Percentiles rank a stretch among this genome's conserved stretches.
Conservation (phyloP, 345 rosid genomes). For the Melastoma malabathricum region DNA sequence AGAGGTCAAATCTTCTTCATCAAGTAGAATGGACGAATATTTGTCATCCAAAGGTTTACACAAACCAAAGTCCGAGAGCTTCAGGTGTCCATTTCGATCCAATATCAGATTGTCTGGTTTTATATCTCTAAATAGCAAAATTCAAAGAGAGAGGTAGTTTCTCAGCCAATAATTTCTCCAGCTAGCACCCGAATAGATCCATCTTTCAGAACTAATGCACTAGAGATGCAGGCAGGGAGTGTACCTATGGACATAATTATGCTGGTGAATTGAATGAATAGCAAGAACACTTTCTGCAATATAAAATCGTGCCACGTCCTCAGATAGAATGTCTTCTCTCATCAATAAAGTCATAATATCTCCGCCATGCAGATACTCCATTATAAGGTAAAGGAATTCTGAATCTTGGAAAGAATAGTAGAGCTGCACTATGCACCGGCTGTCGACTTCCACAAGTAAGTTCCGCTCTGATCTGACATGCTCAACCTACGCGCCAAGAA, state of each 20-base stretch:
- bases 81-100: constrained; percentile 88
- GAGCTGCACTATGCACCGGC: constrained; percentile 83
- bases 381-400: constrained; percentile 81
- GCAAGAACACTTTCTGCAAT: constrained; percentile 85
- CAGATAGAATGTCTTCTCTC: constrained; percentile 93
- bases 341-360: constrained; percentile 97
- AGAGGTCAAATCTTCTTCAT: constrained; percentile 48
- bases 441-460: constrained; percentile 94
- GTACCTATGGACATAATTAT: constrained; percentile 75
- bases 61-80: constrained; percentile 98
- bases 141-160: constrained; percentile 10
- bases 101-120: constrained; percentile 94
- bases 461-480: constrained; percentile 98
- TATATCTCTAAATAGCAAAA: constrained; percentile 61
- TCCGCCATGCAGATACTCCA: constrained; percentile 98
- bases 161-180: background rate
- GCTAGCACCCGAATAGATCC: background rate
- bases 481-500: constrained; percentile 53
- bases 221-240: background rate
- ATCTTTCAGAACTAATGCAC: background rate
- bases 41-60: constrained; percentile 94
- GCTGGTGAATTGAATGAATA: constrained; percentile 77
- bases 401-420: constrained; percentile 98
- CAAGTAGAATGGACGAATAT: constrained; percentile 68
- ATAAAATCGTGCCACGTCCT: constrained; percentile 87